Evolutionary conservation across 2,329 filamentous ascomycete genomes (phyloP).

Genomic region (Sphaerulina vaccinii): DNA sequence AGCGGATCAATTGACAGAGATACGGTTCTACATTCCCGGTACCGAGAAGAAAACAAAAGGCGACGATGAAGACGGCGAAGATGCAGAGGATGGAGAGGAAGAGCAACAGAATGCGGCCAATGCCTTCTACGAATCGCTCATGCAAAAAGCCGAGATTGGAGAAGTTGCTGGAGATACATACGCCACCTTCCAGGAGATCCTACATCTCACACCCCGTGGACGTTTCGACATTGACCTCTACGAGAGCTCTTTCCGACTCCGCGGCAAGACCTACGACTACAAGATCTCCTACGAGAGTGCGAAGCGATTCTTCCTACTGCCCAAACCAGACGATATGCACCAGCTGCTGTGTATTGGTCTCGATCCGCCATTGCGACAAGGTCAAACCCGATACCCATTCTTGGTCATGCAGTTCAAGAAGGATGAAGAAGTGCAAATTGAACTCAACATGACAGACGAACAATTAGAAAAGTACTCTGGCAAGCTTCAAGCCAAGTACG

Average conservation of each 20-base stretch:
- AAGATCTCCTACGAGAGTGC: constrained; percentile 98
- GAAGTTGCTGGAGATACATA: constrained; percentile 98
- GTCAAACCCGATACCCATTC: constrained; percentile 96
- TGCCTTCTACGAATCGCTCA: constrained; percentile 96
- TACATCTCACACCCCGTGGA: constrained; percentile 96
- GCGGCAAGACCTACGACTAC: constrained; percentile 99
- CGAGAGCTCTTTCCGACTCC: constrained; percentile 92
- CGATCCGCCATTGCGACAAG: constrained; percentile 91
- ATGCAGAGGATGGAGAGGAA: constrained; percentile 51
- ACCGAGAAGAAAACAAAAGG: constrained; percentile 73
- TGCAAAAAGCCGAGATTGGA: constrained; percentile 98
- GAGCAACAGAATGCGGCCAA: constrained; percentile 94
- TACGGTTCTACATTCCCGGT: constrained; percentile 98
- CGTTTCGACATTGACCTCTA: constrained; percentile 99
- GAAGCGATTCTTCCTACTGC: constrained; percentile 98
- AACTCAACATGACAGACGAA: constrained; percentile 93
- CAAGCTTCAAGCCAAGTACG: constrained; percentile 84
- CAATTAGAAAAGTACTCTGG: constrained; percentile 86
- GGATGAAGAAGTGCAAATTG: constrained; percentile 94
- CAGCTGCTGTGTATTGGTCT: constrained; percentile 92
- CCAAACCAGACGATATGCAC: constrained; percentile 97
- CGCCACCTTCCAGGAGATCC: constrained; percentile 92
- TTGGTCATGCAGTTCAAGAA: constrained; percentile 99
- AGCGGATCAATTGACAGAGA: constrained; percentile 91
- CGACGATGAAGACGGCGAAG: constrained; percentile 65